Evolutionary conservation across 2,329 filamentous ascomycete species (phyloP).

Genomic region (Xylariaceae sp.): DNA sequence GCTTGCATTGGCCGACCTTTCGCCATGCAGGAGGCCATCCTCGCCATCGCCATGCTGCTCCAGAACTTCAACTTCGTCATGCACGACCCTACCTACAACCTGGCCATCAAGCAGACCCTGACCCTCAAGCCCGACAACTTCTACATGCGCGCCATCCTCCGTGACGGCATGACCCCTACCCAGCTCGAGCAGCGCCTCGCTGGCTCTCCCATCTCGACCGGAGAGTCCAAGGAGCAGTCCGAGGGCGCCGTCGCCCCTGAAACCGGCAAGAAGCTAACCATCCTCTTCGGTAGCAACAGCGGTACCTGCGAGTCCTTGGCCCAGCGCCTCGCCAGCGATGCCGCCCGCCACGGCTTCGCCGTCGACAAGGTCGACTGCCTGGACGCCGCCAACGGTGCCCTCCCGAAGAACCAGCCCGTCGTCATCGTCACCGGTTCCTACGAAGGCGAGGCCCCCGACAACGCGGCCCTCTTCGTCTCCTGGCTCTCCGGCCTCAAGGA

Average conservation of each 20-base stretch:
- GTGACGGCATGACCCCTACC: conserved; percentile 41
- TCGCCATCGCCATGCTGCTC: conserved; percentile 52
- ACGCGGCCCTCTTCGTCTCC: conserved; percentile 61
- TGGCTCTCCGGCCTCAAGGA: conserved; percentile 56
- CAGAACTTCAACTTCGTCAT: conserved; percentile 58
- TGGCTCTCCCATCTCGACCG: conserved; percentile 25
- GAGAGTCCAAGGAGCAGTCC: conserved; percentile 9
- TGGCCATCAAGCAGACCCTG: conserved; percentile 43
- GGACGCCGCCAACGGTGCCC: conserved; percentile 55
- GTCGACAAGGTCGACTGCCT: conserved; percentile 50
- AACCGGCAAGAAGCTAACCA: conserved; percentile 46
- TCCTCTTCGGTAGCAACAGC: conserved; percentile 69
- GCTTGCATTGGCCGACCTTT: conserved; percentile 69
- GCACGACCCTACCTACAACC: conserved; percentile 48
- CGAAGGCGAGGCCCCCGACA: conserved; percentile 68
- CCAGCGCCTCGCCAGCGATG: conserved; percentile 56
- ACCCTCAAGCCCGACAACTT: conserved; percentile 51
- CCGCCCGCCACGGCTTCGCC: conserved; percentile 53
- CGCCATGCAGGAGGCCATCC: conserved; percentile 66
- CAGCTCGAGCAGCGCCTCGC: conserved; percentile 43
- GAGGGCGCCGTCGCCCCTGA: conserved; percentile 6
- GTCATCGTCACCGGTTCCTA: conserved; percentile 67
- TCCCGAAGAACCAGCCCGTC: conserved; percentile 57
- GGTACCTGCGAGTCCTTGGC: conserved; percentile 70
- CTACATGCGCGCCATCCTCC: conserved; percentile 45